Percentiles rank a stretch among this genome's conserved stretches.
Conservation (phyloP, 768 basidiomycete genomes). For the Dioszegia aurantiaca region DNA sequence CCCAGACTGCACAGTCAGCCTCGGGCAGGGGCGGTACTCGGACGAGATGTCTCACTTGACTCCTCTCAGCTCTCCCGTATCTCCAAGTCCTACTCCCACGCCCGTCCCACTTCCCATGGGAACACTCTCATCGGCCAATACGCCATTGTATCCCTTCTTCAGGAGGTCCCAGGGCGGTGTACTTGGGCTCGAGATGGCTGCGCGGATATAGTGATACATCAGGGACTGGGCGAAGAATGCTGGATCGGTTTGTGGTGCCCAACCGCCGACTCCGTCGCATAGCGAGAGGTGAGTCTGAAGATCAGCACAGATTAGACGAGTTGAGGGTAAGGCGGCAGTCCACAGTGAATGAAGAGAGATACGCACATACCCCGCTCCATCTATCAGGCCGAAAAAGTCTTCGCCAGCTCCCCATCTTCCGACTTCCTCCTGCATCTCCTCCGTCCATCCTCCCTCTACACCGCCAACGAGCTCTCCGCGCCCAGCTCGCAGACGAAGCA, state of each 20-base stretch:
- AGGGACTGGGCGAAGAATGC: constrained; percentile 85
- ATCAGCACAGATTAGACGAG: too few relatives aligned
- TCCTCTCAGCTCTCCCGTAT: constrained; percentile 52
- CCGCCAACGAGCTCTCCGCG: constrained; percentile 36
- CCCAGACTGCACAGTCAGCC: constrained; percentile 43
- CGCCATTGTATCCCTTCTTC: constrained; percentile 41
- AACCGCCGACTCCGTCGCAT: constrained; percentile 91
- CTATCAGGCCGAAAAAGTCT: constrained; percentile 47
- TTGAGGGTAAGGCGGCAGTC: too few relatives aligned
- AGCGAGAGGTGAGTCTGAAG: constrained; percentile 61
- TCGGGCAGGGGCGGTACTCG: not conserved
- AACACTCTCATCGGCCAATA: constrained; percentile 41
- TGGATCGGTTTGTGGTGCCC: constrained; percentile 80
- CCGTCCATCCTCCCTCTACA: constrained; percentile 34
- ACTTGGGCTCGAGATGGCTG: constrained; percentile 20
- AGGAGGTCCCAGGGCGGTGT: constrained; percentile 31
- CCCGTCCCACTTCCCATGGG: constrained; percentile 39
- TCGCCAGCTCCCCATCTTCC: constrained; percentile 50
- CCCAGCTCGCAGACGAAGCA: constrained; percentile 39
- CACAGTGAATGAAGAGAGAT: not conserved
- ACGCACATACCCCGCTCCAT: constrained; percentile 36
- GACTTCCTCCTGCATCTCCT: constrained; percentile 22
- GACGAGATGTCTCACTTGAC: constrained; percentile 47
- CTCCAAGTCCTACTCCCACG: constrained; percentile 30
- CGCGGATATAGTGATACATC: constrained; percentile 65